Percentiles rank a stretch among this genome's conserved stretches.
phyloP scores from a whole-genome alignment of 495 filamentous ascomycete genomes.

The Neurospora sp. region DNA sequence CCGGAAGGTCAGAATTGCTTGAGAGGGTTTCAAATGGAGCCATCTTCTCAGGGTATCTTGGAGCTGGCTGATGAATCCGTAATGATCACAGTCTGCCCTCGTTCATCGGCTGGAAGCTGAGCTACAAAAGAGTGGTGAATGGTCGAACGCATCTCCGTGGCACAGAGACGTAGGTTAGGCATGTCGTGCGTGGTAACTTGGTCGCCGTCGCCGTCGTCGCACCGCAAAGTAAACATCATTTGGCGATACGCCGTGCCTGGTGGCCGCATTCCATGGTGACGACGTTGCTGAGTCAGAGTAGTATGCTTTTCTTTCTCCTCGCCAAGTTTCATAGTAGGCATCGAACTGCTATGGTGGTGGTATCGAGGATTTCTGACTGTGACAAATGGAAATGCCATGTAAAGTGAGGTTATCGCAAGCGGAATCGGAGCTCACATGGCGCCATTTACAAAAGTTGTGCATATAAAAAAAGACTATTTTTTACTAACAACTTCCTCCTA shows the following conservation, averaged over 20 bases:
- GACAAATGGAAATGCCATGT: background rate
- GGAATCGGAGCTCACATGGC: background rate
- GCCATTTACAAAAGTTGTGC: background rate
- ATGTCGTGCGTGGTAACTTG: background rate
- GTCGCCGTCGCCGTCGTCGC: background rate
- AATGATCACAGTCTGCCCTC: background rate
- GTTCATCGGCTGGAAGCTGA: background rate
- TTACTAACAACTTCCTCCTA: no score
- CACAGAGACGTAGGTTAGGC: background rate
- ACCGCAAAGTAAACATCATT: background rate
- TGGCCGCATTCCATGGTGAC: background rate
- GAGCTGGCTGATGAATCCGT: background rate
- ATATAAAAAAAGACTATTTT: background rate
- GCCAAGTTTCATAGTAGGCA: no score
- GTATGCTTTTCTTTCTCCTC: background rate
- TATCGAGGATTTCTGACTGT: background rate
- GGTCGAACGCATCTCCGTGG: background rate
- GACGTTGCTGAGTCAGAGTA: background rate
- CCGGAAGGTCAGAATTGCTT: background rate
- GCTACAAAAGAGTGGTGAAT: background rate
- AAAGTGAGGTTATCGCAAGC: background rate
- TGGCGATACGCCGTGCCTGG: background rate
- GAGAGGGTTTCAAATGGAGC: background rate
- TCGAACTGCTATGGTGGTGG: background rate
- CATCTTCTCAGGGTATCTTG: background rate